Percentiles rank a stretch among this genome's conserved stretches.
Conservation (phyloP, 306 rosid genomes). For the Elaeagnus macrophylla region DNA sequence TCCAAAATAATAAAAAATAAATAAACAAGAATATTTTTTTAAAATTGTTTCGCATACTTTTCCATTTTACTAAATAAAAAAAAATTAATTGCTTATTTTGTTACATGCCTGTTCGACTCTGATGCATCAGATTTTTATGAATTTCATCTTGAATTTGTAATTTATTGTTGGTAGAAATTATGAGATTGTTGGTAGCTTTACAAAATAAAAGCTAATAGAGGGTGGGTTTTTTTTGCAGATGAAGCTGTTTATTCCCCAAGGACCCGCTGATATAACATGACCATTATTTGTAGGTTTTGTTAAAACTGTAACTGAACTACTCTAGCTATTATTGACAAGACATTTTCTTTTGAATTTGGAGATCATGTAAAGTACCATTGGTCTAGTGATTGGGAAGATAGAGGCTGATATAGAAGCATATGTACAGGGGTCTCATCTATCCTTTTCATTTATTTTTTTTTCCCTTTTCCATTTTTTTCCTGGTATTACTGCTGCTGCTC, state of each 20-base stretch:
- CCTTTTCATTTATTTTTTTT: constrained; percentile 16
- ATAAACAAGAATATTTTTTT: no score
- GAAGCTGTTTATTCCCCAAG: constrained; percentile 50
- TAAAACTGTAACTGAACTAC: constrained; percentile 29
- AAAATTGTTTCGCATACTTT: no score
- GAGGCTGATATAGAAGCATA: constrained; percentile 72
- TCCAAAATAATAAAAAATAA: no score
- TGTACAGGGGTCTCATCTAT: constrained; percentile 87
- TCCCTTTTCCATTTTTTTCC: constrained; percentile 11
- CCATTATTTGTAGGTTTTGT: constrained; percentile 39
- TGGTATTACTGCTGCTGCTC: constrained; percentile 32
- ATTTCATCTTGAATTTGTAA: not conserved
- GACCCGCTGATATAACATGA: constrained; percentile 36
- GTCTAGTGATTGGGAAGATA: constrained; percentile 56
- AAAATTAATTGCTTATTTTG: no score
- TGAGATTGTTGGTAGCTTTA: not conserved
- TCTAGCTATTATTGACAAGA: constrained; percentile 34
- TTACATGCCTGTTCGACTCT: not conserved
- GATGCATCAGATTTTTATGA: not conserved
- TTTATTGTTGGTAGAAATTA: not conserved
- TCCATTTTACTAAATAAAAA: no score
- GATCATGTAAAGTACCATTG: constrained; percentile 87
- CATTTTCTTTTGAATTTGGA: constrained; percentile 30
- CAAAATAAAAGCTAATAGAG: constrained; percentile 15
- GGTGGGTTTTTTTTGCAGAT: constrained; percentile 42